Base-by-base conservation (phyloP, 352 stramenopile genomes). In the Phytophthora sansomeana region DNA sequence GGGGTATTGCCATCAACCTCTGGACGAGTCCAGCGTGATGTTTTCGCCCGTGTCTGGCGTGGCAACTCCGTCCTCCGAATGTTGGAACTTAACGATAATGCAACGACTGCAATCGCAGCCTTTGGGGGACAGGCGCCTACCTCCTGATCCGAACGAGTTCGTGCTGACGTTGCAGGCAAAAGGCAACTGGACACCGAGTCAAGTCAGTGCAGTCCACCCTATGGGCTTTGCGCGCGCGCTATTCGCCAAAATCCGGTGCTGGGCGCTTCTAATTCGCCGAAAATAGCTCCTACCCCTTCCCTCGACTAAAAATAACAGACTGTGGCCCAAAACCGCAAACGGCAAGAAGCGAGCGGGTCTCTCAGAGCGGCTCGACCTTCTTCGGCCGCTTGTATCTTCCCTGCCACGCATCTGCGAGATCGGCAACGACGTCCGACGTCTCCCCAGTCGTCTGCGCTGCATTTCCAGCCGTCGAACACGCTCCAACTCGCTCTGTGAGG, bases 121-220 rank as follows among this genome's bases (percentile, higher is more conserved):
- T n/a, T n/a, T n/a, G n/a, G n/a, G n/a, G n/a, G n/a, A n/a, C n/a
- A n/a, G n/a, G n/a, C n/a, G n/a, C n/a, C n/a, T n/a, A n/a, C n/a
- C n/a, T n/a, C n/a, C n/a, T n/a, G n/a, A n/a, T n/a, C n/a, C n/a
- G n/a, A 24, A 50, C 42, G 24, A 49, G 28, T 26, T 28, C 17
- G 53, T 39, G 30, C 46, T 16, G 53, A 38, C 42, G 21, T 14
- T 47, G 19, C 24, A 30, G 3, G 19, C 43, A 46, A 63, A 54
- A 13, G 55, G 33, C 42, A 55, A 57, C 24, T 42, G 56, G 35
- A 49, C 21, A 33, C 33, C n/a, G n/a, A 24, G 63, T 68, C 53
- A 62, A 74, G 67, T 67, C 67, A 72, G 67, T 72, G 44, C 67
- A 57, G 30, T 68, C 55, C 38, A 24, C 60, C 58, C 51, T 72